Conservation (phyloP, 1,139 yeast genomes). For the Hansenula lynferdii region DNA sequence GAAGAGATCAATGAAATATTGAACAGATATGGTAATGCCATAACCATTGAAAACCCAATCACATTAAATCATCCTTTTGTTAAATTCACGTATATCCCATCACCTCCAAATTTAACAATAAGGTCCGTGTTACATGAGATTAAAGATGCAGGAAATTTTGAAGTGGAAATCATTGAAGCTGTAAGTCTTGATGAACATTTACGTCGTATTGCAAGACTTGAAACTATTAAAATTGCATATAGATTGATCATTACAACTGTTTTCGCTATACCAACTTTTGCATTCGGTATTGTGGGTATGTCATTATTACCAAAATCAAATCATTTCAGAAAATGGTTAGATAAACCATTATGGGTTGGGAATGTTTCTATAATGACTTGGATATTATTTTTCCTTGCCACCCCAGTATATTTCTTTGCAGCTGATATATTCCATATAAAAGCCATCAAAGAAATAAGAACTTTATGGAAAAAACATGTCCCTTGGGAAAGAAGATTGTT, state of each 20-base stretch:
- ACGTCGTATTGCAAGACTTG: slow-evolving; percentile 42
- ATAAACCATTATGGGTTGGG: slow-evolving; percentile 61
- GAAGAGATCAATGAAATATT: slow-evolving; percentile 46
- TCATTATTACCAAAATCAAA: slow-evolving; percentile 45
- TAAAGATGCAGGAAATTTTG: slow-evolving; percentile 42
- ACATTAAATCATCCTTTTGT: slow-evolving; percentile 52
- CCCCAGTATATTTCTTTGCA: slow-evolving; percentile 72
- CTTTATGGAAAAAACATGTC: slow-evolving; percentile 53
- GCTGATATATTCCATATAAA: slow-evolving; percentile 70
- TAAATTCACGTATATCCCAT: slow-evolving; percentile 60
- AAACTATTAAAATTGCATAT: slow-evolving; percentile 39
- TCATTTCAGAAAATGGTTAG: slow-evolving; percentile 46
- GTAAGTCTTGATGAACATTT: slow-evolving; percentile 62
- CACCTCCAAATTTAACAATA: slow-evolving; percentile 44
- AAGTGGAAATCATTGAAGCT: slow-evolving; percentile 51
- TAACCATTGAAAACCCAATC: slow-evolving; percentile 49
- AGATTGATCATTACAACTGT: slow-evolving; percentile 46
- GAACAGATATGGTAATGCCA: slow-evolving; percentile 48
- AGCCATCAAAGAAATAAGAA: slow-evolving; percentile 53
- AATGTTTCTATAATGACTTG: slow-evolving; percentile 60
- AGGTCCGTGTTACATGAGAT: slow-evolving; percentile 49
- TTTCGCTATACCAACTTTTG: slow-evolving; percentile 63
- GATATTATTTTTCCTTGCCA: slow-evolving; percentile 58
- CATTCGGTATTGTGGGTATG: slow-evolving; percentile 68
- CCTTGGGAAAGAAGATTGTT: slow-evolving; percentile 53